Percentiles rank a stretch among this genome's conserved stretches.
phyloP scores from a whole-genome alignment of 73 alveolate species.

The Stentor coeruleus region DNA sequence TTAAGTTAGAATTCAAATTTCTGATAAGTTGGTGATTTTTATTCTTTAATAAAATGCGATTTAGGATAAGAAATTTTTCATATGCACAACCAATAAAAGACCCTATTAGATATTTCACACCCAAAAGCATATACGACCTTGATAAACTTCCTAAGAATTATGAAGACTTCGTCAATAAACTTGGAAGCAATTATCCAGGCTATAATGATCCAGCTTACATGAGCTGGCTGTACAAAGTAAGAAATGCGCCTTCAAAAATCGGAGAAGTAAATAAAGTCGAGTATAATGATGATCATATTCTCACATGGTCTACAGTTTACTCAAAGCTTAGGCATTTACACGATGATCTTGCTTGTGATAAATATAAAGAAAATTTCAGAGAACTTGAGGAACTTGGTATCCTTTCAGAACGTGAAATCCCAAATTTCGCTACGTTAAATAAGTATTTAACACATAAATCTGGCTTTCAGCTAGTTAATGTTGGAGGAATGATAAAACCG shows the following conservation, averaged over 20 bases:
- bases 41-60: no score
- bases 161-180: background rate
- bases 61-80: no score
- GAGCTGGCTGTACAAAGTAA: background rate
- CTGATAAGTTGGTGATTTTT: no score
- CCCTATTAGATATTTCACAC: no score
- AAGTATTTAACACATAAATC: background rate
- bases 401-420: conserved; percentile 3
- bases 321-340: conserved; percentile 22
- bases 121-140: background rate
- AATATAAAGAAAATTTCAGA: conserved; percentile 17
- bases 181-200: background rate
- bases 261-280: conserved; percentile 19
- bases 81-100: no score
- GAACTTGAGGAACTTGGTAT: conserved; percentile 19
- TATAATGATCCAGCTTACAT: background rate
- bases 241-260: background rate
- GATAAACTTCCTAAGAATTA: background rate
- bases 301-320: conserved; percentile 32
- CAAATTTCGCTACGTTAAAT: conserved; percentile 18
- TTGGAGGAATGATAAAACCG: conserved; percentile 6
- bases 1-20: no score
- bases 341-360: conserved; percentile 33
- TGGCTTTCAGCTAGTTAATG: background rate
- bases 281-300: conserved; percentile 27